A percentile compares a stretch with the other conserved stretches of the same genome.
These are phyloP conservation scores for Nakataea oryzae DNA, from an alignment of 2,329 filamentous ascomycete genomes.

Conservation along the genomic window DNA sequence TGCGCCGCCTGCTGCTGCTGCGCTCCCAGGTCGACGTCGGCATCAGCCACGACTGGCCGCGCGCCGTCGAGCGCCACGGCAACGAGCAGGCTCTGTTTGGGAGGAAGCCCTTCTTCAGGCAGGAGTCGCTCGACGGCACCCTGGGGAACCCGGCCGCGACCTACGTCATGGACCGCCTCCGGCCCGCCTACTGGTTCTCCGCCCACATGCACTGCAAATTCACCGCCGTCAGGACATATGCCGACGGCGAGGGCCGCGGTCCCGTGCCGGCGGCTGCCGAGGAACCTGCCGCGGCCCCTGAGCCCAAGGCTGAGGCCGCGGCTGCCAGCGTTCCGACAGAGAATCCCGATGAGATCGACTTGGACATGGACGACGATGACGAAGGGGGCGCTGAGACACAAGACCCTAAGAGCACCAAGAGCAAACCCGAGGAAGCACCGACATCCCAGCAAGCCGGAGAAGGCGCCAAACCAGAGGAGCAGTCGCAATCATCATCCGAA, in stretches of 20 bases:
- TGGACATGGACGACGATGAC: conserved; percentile 49
- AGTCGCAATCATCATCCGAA: not conserved
- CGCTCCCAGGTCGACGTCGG: conserved; percentile 85
- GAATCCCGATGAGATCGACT: conserved; percentile 62
- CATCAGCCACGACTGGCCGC: conserved; percentile 93
- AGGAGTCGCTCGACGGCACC: conserved; percentile 64
- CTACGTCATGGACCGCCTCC: conserved; percentile 68
- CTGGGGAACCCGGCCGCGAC: conserved; percentile 74
- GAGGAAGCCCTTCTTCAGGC: conserved; percentile 63
- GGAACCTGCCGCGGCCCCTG: not conserved
- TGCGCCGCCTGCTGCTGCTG: conserved; percentile 78
- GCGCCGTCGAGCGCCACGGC: conserved; percentile 69
- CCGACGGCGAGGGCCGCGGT: conserved; percentile 9
- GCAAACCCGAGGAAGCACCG: not conserved
- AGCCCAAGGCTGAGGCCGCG: not conserved
- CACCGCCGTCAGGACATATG: conserved; percentile 53
- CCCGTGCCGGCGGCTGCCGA: not conserved
- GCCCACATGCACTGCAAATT: conserved; percentile 91
- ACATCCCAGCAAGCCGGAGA: conserved; percentile 5
- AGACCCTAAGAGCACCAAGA: conserved; percentile 5
- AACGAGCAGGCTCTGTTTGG: conserved; percentile 58
- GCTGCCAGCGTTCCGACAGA: conserved; percentile 3
- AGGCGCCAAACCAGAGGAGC: not conserved
- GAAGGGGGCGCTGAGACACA: conserved; percentile 13
- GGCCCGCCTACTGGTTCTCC: conserved; percentile 83